These are phyloP conservation scores for Scheffersomyces segobiensis DNA, from an alignment of 1,139 yeast species.

Conservation along the genomic window DNA sequence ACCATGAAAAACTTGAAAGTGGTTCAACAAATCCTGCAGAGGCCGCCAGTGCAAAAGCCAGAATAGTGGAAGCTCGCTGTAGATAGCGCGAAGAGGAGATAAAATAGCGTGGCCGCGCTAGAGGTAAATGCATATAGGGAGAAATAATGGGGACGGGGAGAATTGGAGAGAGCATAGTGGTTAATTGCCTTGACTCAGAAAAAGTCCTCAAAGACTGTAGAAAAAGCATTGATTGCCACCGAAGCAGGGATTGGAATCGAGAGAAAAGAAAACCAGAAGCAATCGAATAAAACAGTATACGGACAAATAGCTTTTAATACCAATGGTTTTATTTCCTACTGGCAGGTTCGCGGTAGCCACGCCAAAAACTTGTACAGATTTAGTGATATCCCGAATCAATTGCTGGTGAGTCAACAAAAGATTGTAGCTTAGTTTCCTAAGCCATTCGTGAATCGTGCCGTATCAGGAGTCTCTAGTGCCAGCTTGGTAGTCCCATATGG, in stretches of 20 bases:
- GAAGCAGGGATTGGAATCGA: no score
- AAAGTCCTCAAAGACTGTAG: no score
- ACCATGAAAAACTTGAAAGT: background rate
- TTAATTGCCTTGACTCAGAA: no score
- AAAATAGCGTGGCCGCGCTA: background rate
- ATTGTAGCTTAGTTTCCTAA: background rate
- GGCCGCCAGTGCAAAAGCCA: background rate
- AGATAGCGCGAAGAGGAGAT: background rate
- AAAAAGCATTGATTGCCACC: background rate
- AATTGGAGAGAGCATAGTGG: no score
- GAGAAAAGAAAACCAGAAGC: background rate
- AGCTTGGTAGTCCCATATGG: background rate
- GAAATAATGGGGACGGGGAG: background rate
- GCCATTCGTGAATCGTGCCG: background rate
- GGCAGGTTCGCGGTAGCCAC: background rate
- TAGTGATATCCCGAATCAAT: background rate
- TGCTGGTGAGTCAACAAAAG: background rate
- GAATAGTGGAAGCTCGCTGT: background rate
- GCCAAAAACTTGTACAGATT: background rate
- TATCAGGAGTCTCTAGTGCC: background rate
- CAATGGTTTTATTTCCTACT: no score
- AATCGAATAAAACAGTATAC: background rate
- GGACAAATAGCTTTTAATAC: no score
- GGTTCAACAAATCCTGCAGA: background rate
- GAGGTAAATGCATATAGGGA: background rate